Base-by-base conservation (phyloP, 2,329 filamentous ascomycete genomes). In the Ophiostoma australiae region DNA sequence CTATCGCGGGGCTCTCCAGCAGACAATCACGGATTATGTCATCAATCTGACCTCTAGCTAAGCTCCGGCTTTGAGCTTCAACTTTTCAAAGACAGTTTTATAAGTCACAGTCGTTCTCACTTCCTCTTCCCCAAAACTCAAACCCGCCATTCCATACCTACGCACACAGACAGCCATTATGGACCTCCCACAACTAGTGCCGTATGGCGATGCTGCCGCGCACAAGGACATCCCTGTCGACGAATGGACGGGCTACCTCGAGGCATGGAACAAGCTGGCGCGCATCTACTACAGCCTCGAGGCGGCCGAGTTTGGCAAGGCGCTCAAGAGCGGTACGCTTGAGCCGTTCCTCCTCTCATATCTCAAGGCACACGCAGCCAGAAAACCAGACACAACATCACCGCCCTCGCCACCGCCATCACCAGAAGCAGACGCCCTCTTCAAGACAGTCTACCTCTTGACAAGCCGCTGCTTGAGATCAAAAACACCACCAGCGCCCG, bases 211-310 rank as follows among this genome's bases (percentile, higher is more conserved):
- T 13, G 85, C 89, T 73, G 81, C 86, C 44, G 82, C 83, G 82
- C 88, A 89, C 76, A 85, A 86, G 74, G 85, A 86, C 75, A 85
- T 97, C 72, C 83, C 85, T 55, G 81, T 88, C 3, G 81, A 84
- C 69, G 92, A 97, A 80, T 97, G 93, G 93, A 84, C 90, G 74
- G 84, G 86, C 41, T 93, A 91, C 78, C 81, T 96, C 67, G 86
- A 91, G 73, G 89, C 92, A 48, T 97, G 93, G 93, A 81, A 89
- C 23, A 82, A 87, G 13, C 84, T 97, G 7, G 81, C 87, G 7
- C 84, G 89, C 70, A 84, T 89, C 2, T 87, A 93, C 73, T 79
- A 95, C 39, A 83, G 85, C 17, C 80, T 91, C 0, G 76, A 86
- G 0, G 83, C 87, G 7, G 76, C 83, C 1, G 81, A 87, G 0